Conservation (phyloP, 352 stramenopile species). For the Saprolegnia diclina region DNA sequence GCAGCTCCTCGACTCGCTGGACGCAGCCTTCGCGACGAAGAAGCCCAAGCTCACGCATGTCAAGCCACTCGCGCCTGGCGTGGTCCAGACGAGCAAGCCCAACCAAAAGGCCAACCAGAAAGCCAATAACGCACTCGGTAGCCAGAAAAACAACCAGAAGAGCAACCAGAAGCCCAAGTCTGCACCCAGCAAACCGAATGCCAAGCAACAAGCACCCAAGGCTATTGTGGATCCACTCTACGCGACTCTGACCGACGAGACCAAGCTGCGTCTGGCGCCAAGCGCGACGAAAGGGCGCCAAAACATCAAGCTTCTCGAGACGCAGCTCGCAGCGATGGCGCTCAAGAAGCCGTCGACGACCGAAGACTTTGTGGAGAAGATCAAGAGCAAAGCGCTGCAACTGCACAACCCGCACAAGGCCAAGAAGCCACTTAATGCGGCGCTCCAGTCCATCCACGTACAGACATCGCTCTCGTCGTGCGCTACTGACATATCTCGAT, state of each 20-base stretch:
- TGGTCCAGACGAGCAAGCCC: background rate
- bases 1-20: slow-evolving; percentile 22
- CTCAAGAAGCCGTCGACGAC: background rate
- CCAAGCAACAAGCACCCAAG: background rate
- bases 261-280: background rate
- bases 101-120: background rate
- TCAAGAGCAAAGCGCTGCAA: slow-evolving; percentile 22
- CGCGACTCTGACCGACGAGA: background rate
- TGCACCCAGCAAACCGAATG: slow-evolving; percentile 4
- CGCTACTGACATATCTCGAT: background rate
- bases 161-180: slow-evolving; percentile 12
- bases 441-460: background rate
- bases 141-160: background rate
- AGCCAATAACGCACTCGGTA: background rate
- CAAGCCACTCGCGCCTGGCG: background rate
- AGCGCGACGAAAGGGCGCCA: background rate
- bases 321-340: slow-evolving; percentile 3
- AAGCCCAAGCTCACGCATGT: slow-evolving; percentile 21
- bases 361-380: slow-evolving; percentile 22
- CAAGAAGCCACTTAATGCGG: background rate
- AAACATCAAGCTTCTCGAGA: slow-evolving; percentile 14
- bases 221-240: slow-evolving; percentile 6
- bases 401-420: slow-evolving; percentile 23
- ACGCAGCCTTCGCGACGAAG: slow-evolving; percentile 25
- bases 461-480: background rate